A percentile compares a stretch with the other conserved stretches of the same genome.
Evolutionary conservation across 2,329 filamentous ascomycete species (phyloP).

Genomic region (Ophiocordyceps polyrhachis-furcata): DNA sequence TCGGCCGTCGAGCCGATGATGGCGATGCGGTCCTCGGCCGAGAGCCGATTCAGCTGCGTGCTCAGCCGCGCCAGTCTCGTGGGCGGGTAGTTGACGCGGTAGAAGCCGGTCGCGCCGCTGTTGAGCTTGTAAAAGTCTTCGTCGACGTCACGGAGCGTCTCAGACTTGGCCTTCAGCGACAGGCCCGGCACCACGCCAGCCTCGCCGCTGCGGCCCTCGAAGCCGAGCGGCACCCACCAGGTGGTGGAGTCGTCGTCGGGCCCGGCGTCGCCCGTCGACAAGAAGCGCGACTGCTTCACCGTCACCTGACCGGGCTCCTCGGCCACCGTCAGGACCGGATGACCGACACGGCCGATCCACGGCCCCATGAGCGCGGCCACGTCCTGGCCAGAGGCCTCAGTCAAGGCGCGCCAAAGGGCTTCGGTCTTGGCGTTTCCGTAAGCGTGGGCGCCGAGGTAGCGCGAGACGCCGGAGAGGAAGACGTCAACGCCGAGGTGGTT

Average conservation of each 20-base stretch:
- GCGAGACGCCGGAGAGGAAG: constrained; percentile 77
- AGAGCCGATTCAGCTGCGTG: constrained; percentile 55
- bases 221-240: constrained; percentile 87
- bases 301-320: constrained; percentile 71
- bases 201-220: constrained; percentile 56
- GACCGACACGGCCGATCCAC: constrained; percentile 93
- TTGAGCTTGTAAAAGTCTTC: constrained; percentile 88
- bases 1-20: constrained; percentile 80
- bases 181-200: constrained; percentile 38
- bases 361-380: constrained; percentile 76
- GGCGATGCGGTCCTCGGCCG: constrained; percentile 78
- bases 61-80: constrained; percentile 64
- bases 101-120: constrained; percentile 70
- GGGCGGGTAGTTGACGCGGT: constrained; percentile 86
- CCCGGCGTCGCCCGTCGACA: constrained; percentile 80
- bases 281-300: constrained; percentile 72
- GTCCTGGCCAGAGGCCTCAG: constrained; percentile 72
- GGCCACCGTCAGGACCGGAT: constrained; percentile 71
- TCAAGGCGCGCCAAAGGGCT: constrained; percentile 78
- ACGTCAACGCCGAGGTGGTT: constrained; percentile 72
- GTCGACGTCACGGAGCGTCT: constrained; percentile 56
- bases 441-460: constrained; percentile 74
- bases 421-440: constrained; percentile 84
- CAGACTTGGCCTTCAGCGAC: constrained; percentile 57
- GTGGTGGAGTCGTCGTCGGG: constrained; percentile 77